Evolutionary conservation across 495 filamentous ascomycete species (phyloP).

Genomic region (Hypoxylon crocopeplum): DNA sequence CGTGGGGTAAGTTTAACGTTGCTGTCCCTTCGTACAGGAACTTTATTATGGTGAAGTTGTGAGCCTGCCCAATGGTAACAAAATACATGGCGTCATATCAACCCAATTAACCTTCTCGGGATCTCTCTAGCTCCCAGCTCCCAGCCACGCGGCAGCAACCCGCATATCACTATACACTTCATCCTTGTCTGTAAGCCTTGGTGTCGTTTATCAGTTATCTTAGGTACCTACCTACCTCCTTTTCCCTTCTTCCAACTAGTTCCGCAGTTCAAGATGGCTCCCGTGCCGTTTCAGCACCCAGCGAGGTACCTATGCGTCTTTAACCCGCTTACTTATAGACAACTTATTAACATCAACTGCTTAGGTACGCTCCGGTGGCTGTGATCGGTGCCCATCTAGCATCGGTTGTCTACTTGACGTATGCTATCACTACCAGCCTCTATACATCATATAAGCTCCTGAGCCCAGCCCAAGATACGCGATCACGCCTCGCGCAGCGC

Average conservation of each 20-base stretch:
- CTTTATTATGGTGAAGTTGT: background rate
- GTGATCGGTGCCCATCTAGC: slow-evolving; percentile 44
- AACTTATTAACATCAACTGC: slow-evolving; percentile 5
- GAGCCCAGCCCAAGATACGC: slow-evolving; percentile 53
- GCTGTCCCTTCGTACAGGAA: background rate
- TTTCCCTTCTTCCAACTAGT: background rate
- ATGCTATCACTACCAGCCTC: slow-evolving; percentile 46
- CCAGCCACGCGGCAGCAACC: background rate
- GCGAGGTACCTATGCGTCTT: slow-evolving; percentile 36
- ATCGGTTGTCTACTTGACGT: slow-evolving; percentile 46
- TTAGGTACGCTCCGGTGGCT: slow-evolving; percentile 49
- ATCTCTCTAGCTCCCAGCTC: background rate
- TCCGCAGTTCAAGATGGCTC: slow-evolving; percentile 39
- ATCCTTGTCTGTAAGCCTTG: background rate
- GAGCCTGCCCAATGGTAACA: slow-evolving; percentile 1
- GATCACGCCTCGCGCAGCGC: slow-evolving; percentile 52
- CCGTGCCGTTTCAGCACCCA: slow-evolving; percentile 39
- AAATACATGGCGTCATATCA: slow-evolving; percentile 17
- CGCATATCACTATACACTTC: background rate
- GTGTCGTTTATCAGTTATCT: too few relatives aligned
- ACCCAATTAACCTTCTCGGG: background rate
- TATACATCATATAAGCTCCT: slow-evolving; percentile 54
- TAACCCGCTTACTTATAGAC: background rate
- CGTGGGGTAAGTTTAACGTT: too few relatives aligned
- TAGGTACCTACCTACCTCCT: too few relatives aligned